Conservation (phyloP, 164 flowering plant species). For the Magnolia officinalis region DNA sequence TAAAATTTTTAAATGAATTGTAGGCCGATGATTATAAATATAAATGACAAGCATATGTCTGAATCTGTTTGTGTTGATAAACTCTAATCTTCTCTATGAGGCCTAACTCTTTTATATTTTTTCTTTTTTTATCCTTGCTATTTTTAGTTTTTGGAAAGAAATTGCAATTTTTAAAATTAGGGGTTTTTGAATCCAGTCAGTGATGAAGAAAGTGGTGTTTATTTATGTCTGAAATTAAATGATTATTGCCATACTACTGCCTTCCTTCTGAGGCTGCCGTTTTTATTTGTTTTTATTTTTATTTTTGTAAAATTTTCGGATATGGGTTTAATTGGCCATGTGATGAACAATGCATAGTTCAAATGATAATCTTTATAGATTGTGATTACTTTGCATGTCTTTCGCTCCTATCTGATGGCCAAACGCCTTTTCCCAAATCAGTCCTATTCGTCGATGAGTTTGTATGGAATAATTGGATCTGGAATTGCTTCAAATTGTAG, state of each 20-base stretch:
- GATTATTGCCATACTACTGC: conserved; percentile 18
- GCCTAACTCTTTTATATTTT: conserved; percentile 2
- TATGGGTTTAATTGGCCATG: conserved; percentile 3
- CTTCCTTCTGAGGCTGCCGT: conserved; percentile 16
- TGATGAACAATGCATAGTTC: conserved; percentile 23
- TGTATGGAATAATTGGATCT: too few species aligned
- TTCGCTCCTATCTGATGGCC: conserved; percentile 28
- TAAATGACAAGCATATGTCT: conserved; percentile 24
- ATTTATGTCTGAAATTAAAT: conserved; percentile 1
- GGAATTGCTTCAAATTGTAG: too few species aligned
- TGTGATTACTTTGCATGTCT: conserved; percentile 15
- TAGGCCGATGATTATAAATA: conserved; percentile 14
- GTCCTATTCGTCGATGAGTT: neutral
- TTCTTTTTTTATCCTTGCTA: neutral
- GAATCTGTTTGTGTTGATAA: conserved; percentile 12
- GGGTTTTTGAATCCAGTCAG: neutral
- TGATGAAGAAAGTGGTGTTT: conserved; percentile 4
- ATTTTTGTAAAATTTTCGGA: neutral
- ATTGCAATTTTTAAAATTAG: too few species aligned
- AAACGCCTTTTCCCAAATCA: neutral
- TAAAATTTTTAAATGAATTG: too few species aligned
- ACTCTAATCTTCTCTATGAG: conserved; percentile 24
- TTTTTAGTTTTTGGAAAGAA: neutral
- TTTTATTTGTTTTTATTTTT: neutral
- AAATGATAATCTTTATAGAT: conserved; percentile 13